These are phyloP conservation scores for Petrea volubilis DNA, from an alignment of 257 asterid species.

Conservation along the genomic window DNA sequence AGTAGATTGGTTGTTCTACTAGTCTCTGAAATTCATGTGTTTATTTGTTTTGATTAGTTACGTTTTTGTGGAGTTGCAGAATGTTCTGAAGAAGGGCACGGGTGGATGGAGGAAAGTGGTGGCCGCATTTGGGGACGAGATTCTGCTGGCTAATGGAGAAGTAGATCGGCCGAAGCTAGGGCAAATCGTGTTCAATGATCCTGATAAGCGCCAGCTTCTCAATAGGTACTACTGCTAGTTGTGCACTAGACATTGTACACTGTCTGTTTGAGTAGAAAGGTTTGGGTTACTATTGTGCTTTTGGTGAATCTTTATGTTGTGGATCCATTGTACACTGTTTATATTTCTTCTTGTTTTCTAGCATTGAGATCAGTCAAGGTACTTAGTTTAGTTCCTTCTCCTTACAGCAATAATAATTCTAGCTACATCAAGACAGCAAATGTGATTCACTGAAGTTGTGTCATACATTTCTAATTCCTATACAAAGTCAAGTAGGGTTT, in stretches of 20 bases:
- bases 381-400: not conserved
- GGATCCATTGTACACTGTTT: not conserved
- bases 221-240: conserved; percentile 49
- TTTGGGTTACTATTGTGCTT: not conserved
- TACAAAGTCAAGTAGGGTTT: too few species aligned
- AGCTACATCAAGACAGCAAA: not conserved
- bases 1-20: conserved; percentile 1
- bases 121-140: conserved; percentile 76
- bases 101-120: conserved; percentile 93
- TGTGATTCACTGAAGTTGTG: too few species aligned
- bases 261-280: not conserved
- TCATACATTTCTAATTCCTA: too few species aligned
- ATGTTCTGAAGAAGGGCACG: conserved; percentile 72
- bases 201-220: conserved; percentile 81
- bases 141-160: conserved; percentile 69
- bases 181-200: conserved; percentile 72
- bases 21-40: not conserved
- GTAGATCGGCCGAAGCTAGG: conserved; percentile 88
- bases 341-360: not conserved
- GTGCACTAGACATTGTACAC: not conserved
- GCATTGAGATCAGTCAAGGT: not conserved
- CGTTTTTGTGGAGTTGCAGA: conserved; percentile 38
- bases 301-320: not conserved
- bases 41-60: not conserved
- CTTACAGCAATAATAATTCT: not conserved